Conservation (phyloP, 2,329 filamentous ascomycete species). For the Cadophora malorum region DNA sequence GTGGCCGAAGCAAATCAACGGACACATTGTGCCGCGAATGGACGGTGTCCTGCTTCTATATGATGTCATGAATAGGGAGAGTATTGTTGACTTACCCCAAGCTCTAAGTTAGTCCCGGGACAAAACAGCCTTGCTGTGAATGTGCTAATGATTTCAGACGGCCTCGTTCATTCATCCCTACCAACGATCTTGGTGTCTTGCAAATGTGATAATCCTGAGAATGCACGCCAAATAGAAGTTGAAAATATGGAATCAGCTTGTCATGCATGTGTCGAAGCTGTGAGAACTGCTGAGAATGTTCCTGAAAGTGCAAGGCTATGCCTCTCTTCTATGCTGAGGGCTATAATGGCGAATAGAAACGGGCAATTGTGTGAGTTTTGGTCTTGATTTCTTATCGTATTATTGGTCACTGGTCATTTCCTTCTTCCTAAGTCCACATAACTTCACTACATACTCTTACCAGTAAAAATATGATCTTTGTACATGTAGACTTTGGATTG, state of each 20-base stretch:
- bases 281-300: slow-evolving; percentile 73
- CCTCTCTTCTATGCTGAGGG: slow-evolving; percentile 76
- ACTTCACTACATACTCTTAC: not conserved
- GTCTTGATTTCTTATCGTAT: not conserved
- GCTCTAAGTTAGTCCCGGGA: slow-evolving; percentile 72
- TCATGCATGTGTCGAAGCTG: slow-evolving; percentile 72
- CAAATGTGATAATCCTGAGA: slow-evolving; percentile 83
- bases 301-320: slow-evolving; percentile 78
- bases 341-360: slow-evolving; percentile 70
- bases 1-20: slow-evolving; percentile 73
- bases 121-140: not conserved
- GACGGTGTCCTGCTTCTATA: slow-evolving; percentile 88
- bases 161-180: slow-evolving; percentile 72
- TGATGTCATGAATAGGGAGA: slow-evolving; percentile 81
- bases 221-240: slow-evolving; percentile 73
- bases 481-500: not conserved
- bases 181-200: slow-evolving; percentile 85
- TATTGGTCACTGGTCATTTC: not conserved
- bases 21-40: slow-evolving; percentile 74
- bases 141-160: slow-evolving; percentile 58
- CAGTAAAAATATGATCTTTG: not conserved
- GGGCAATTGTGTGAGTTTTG: slow-evolving; percentile 59
- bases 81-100: slow-evolving; percentile 75
- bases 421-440: not conserved
- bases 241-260: slow-evolving; percentile 70